Base-by-base conservation (phyloP, 352 stramenopile species). In the Pseudoperonospora humuli region DNA sequence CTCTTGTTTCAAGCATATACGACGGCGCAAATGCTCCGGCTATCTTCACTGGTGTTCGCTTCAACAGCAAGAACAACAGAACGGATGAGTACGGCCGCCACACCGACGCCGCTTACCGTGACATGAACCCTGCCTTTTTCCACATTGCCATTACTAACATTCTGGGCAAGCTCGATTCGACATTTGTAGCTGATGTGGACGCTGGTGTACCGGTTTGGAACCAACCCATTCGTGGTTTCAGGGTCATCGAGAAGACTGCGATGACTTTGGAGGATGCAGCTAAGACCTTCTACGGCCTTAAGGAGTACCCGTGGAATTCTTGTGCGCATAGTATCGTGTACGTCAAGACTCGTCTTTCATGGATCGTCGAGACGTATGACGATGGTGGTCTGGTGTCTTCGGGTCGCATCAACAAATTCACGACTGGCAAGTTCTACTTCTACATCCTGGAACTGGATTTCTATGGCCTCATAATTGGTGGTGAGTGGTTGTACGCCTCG, bases 61-160 rank as follows among this genome's bases (percentile, higher is more conserved):
- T 48, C 43, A 57, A 72, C 11, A 66, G 64, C 15, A 46, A 45
- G 5, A 43, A n/a, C 6, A 48, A 61, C 15, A 23, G 31, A 4
- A 54, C 32, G 8, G 66, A 81, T 36, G 29, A 65, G 43, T 75
- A 70, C 32, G 70, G 66, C 24, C 61, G 66, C 13, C 66, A 66
- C 32, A 53, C 42, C 4, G 66, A 59, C 14, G 21, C 53, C 7
- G 45, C 62, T 3, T 70, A 54, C 21, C 67, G 70, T 24, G 67
- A 83, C 39, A n/a, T 77, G 21, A 71, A 73, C 26, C 51, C 70
- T 1, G 70, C 51, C 7, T 66, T 57, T 35, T 69, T 76, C 48
- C 66, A 76, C 50, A 61, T 73, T 18, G 62, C 54, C 13, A 36
- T 67, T 33, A 17, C 59, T 3, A 83, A 79, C 43, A 21, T 79